Evolutionary conservation across 228 moss, liverwort and hornwort species (phyloP).

Genomic region (Sphagnum fallax): DNA sequence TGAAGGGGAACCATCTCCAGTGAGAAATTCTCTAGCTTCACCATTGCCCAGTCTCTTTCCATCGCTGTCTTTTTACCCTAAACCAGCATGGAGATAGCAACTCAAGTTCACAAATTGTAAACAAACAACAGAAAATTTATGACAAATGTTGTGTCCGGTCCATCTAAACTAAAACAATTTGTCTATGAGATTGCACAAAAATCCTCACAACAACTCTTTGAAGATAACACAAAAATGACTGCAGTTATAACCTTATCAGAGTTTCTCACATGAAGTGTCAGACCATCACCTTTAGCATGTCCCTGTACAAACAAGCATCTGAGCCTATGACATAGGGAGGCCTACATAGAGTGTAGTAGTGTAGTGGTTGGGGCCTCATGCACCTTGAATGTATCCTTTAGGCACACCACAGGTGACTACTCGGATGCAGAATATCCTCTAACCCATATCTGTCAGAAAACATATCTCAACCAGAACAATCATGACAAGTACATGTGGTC

Average conservation of each 20-base stretch:
- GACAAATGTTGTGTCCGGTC: neutral
- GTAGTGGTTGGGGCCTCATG: no score
- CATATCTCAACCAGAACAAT: no score
- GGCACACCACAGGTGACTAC: no score
- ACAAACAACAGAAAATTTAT: neutral
- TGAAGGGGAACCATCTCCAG: constrained; percentile 42
- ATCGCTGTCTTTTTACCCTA: constrained; percentile 42
- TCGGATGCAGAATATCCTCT: no score
- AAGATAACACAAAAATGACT: neutral
- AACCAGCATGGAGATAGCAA: constrained; percentile 1
- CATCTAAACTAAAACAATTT: neutral
- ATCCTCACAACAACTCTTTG: neutral
- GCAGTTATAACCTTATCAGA: neutral
- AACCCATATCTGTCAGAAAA: no score
- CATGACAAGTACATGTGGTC: no score
- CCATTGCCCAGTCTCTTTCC: constrained; percentile 46
- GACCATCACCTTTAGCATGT: neutral
- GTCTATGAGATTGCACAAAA: neutral
- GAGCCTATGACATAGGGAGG: no score
- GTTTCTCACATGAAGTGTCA: neutral
- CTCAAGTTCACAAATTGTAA: neutral
- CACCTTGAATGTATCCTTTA: no score
- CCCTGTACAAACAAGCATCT: no score
- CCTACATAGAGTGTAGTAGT: no score
- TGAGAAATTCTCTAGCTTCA: constrained; percentile 46